Base-by-base conservation (phyloP, 148 eudicot genomes). In the Rheum nobile region DNA sequence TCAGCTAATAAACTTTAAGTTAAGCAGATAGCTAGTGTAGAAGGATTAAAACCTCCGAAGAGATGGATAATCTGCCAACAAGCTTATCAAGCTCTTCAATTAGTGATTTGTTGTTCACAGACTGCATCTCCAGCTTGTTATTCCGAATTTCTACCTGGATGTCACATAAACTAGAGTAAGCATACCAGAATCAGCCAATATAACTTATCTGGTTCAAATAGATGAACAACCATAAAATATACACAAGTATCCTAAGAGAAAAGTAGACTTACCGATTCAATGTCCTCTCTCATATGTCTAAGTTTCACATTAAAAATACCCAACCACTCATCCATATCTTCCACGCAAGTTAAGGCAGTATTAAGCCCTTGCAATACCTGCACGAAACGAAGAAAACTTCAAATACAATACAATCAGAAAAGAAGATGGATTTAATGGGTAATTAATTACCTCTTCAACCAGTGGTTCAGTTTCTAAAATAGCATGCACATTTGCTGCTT, bases 401-500 rank as follows among this genome's bases (percentile, higher is more conserved):
- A 68, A 6, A 17, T 50, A 50, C 9, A 21, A 22, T 9, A 54
- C 28, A 8, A 1, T n/a, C n/a, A n/a, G n/a, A n/a, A n/a, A n/a
- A n/a, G 39, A 37, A 37, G 39, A 37, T 6, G 6, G 6, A 37
- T 37, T 6, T 37, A 37, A 37, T 2, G 2, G 39, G 43, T 41
- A 41, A 41, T 85, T n/a, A n/a, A 29, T 85, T 76, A 95, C 98
- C 93, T 91, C 91, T 75, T 88, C 88, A 77, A 95, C 83, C 77
- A 95, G 78, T 65, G 93, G 88, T 71, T 90, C 97, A 76, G 85
- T 91, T 75, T 87, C 98, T 85, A 95, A 84, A 81, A 95, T 90
- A 48, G 98, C 91, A 86, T 95, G 98, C 71, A 95, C 96, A 84
- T 95, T 95, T 80, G 98, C 98, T 39, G 98, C 98, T 91, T 95